Percentiles rank a stretch among this genome's conserved stretches.
These are phyloP conservation scores for Fistulinella cinereoalba DNA, from an alignment of 1,284 basidiomycete species.

Conservation along the genomic window DNA sequence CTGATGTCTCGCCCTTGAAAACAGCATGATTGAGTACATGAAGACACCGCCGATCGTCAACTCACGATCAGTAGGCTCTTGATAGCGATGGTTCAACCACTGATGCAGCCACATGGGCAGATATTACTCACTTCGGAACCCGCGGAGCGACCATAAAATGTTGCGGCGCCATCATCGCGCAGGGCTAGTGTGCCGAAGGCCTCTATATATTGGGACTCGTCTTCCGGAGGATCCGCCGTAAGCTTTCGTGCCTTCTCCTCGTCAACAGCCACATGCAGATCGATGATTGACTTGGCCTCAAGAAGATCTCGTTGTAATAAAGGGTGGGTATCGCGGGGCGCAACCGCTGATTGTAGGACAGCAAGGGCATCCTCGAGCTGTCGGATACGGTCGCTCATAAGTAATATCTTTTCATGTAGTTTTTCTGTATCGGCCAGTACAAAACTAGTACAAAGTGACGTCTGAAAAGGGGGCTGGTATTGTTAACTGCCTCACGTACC, in stretches of 20 bases:
- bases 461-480: not conserved
- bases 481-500: conserved; percentile 37
- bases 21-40: not conserved
- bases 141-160: conserved; percentile 63
- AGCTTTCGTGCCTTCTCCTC: conserved; percentile 28
- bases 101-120: not conserved
- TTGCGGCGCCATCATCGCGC: conserved; percentile 59
- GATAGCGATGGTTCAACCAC: conserved; percentile 1
- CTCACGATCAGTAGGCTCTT: conserved; percentile 55
- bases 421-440: conserved; percentile 77
- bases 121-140: conserved; percentile 52
- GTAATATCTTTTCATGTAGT: conserved; percentile 66
- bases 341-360: conserved; percentile 50
- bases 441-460: conserved; percentile 43
- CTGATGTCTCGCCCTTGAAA: conserved; percentile 25
- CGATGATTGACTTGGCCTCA: conserved; percentile 66
- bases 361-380: conserved; percentile 73
- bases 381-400: conserved; percentile 73
- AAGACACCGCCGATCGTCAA: conserved; percentile 2
- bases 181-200: conserved; percentile 63
- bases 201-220: conserved; percentile 51
- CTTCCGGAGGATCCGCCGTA: conserved; percentile 35
- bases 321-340: conserved; percentile 53
- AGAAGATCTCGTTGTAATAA: conserved; percentile 60
- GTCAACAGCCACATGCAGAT: conserved; percentile 53